Evolutionary conservation across 306 rosid genomes (phyloP).

Genomic region (Dalbergia cochinchinensis): DNA sequence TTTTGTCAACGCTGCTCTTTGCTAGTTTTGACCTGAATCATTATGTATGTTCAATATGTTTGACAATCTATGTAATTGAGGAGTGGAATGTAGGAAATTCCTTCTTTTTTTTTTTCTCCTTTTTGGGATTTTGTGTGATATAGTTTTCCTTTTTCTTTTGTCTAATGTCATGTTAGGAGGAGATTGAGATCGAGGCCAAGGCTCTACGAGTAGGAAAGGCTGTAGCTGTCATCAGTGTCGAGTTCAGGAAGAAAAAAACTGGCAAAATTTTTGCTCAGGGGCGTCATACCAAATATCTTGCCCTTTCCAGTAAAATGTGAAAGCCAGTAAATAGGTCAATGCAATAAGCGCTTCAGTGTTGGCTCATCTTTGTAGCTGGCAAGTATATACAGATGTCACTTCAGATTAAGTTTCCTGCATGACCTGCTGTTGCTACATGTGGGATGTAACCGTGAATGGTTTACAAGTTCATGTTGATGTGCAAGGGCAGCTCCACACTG

Average conservation of each 20-base stretch:
- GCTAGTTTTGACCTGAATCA: background rate
- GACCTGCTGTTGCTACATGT: conserved; percentile 19
- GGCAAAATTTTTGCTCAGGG: conserved; percentile 85
- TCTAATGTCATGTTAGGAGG: conserved; percentile 59
- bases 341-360: background rate
- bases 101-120: background rate
- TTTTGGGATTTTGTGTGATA: background rate
- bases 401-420: conserved; percentile 20
- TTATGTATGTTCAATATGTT: background rate
- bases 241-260: conserved; percentile 72
- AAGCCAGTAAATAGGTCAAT: conserved; percentile 8
- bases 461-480: background rate
- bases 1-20: background rate
- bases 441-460: conserved; percentile 9
- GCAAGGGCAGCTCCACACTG: background rate
- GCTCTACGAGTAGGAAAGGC: conserved; percentile 71
- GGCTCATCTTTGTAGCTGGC: background rate
- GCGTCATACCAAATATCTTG: conserved; percentile 80
- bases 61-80: background rate
- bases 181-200: conserved; percentile 74
- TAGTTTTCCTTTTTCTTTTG: background rate
- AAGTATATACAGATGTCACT: background rate
- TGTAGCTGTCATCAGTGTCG: conserved; percentile 71
- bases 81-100: conserved; percentile 21
- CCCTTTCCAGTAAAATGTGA: conserved; percentile 66